Evolutionary conservation across 768 basidiomycete genomes (phyloP), one percentile per base, ranked within the genome.

Genomic region (Termitomyces sp.): DNA sequence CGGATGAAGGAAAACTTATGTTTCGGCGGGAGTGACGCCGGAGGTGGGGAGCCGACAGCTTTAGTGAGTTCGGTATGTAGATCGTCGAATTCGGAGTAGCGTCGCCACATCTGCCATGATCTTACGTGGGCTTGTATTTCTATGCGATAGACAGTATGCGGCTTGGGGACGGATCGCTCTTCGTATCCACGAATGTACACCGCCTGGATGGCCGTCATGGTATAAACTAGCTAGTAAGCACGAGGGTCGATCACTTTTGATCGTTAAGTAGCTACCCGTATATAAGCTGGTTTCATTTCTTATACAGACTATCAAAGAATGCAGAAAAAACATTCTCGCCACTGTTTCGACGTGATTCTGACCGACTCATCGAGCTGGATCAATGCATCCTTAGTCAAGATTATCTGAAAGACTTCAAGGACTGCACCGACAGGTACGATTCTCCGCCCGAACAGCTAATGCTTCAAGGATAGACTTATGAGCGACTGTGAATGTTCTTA

Each of bases 51-150:
- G 16, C 86, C 86, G n/a, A 82, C 82, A n/a, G 86, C 81, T 67
- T 88, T 86, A 27, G 80, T 79, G 64, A 97, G 83, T 64, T 94
- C 89, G 8, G 81, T 80, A 69, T 95, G 82, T 7, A 98, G 84
- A 64, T 91, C 86, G 66, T 82, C 85, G 73, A 98, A 98, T 73
- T 97, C 94, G 42, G 92, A 94, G 74, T 98, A 98, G 49, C 96
- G 89, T 56, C 89, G 79, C 85, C 89, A 91, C 79, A 97, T 90
- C 56, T 88, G 84, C 94, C 95, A 98, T 67, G 91, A 88, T 59
- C 91, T 86, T 28, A 94, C 90, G 54, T 91, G 85, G 6, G 93
- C 93, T 63, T 89, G 84, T 63, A 98, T 85, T 65, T 87, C 81
- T 68, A 96, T 89, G 59, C 79, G 79, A 73, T 88, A 96, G 63